These are phyloP conservation scores for Komagataella ulmi DNA, from an alignment of 805 yeast species.

Conservation along the genomic window DNA sequence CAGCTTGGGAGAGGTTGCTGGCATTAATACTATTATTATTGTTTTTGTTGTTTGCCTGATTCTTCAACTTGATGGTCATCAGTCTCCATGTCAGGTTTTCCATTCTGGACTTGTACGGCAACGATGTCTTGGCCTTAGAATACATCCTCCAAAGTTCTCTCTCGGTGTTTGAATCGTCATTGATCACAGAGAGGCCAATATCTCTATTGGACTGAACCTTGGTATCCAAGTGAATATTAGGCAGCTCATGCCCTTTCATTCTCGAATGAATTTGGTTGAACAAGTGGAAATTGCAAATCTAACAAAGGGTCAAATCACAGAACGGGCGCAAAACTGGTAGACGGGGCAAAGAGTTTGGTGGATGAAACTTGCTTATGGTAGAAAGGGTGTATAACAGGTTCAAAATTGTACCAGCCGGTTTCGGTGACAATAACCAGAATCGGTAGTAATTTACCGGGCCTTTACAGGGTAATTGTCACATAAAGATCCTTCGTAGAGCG, in stretches of 20 bases:
- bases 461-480: not conserved
- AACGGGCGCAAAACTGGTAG: not conserved
- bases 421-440: not conserved
- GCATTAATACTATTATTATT: not conserved
- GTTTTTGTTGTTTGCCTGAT: not conserved
- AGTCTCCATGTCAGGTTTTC: slow-evolving; percentile 82
- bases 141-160: slow-evolving; percentile 66
- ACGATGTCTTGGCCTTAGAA: slow-evolving; percentile 54
- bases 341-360: not conserved
- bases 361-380: not conserved
- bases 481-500: not conserved
- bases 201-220: not conserved
- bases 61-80: slow-evolving; percentile 40
- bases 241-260: not conserved
- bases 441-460: not conserved
- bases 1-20: not conserved
- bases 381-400: not conserved
- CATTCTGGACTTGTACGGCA: slow-evolving; percentile 69
- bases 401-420: not conserved
- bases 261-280: not conserved
- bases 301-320: not conserved
- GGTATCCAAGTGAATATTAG: not conserved
- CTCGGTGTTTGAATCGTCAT: not conserved
- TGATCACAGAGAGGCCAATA: not conserved
- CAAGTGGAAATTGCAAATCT: not conserved